Evolutionary conservation across 2,329 filamentous ascomycete genomes (phyloP).

Genomic region (Fusarium odoratissimum): DNA sequence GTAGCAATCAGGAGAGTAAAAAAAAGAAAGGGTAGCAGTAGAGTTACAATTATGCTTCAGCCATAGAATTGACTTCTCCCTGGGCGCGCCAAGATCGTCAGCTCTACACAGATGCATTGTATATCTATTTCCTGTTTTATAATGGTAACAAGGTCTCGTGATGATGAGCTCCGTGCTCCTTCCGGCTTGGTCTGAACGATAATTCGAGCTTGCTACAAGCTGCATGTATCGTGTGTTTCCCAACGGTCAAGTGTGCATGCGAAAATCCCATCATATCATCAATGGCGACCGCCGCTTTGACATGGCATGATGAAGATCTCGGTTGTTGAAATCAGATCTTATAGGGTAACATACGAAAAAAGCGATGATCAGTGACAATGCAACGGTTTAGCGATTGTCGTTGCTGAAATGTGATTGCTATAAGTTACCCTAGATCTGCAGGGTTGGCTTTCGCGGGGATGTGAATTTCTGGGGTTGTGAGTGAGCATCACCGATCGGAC

Average conservation of each 20-base stretch:
- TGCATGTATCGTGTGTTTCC: not conserved
- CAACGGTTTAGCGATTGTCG: not conserved
- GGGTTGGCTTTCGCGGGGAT: not conserved
- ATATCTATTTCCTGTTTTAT: constrained; percentile 15
- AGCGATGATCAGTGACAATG: not conserved
- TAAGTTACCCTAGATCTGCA: constrained; percentile 15
- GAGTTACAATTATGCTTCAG: not conserved
- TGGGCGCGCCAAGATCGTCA: constrained; percentile 28
- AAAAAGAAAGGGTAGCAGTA: not conserved
- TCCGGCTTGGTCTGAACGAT: not conserved
- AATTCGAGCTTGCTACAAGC: not conserved
- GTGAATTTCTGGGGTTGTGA: not conserved
- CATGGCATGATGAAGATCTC: not conserved
- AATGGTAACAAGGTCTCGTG: not conserved
- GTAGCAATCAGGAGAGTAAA: not conserved
- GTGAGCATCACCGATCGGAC: not conserved
- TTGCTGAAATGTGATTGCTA: not conserved
- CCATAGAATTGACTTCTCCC: constrained; percentile 7
- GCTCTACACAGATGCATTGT: constrained; percentile 1
- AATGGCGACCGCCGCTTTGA: not conserved
- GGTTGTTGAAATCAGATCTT: not conserved
- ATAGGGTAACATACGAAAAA: not conserved
- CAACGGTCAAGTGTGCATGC: not conserved
- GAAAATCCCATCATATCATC: not conserved
- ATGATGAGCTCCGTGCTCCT: not conserved